These are phyloP conservation scores for Colletotrichum filicis DNA, from an alignment of 2,329 filamentous ascomycete genomes.

Conservation along the genomic window DNA sequence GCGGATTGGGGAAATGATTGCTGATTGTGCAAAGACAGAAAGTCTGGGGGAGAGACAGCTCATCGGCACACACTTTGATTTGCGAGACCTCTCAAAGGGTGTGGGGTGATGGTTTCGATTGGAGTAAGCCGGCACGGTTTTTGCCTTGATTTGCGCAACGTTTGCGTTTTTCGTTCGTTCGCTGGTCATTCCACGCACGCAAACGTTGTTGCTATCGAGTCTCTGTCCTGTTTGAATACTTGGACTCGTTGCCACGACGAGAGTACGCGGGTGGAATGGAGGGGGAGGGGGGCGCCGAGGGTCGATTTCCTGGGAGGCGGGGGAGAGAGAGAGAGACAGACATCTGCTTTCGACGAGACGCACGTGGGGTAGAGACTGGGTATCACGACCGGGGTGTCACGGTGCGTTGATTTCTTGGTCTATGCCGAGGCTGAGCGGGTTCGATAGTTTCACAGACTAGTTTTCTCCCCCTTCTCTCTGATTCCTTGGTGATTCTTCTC, in stretches of 20 bases:
- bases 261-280: neutral
- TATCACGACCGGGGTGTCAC: neutral
- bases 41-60: neutral
- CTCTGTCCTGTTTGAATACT: neutral
- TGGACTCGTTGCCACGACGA: neutral
- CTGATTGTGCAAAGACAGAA: neutral
- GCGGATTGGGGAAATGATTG: neutral
- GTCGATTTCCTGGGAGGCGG: neutral
- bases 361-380: conserved; percentile 11
- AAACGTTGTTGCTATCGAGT: neutral
- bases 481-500: neutral
- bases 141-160: neutral
- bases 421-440: conserved; percentile 12
- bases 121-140: neutral
- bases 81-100: neutral
- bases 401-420: neutral
- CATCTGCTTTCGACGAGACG: neutral
- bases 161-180: neutral
- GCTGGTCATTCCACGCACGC: too few relatives aligned
- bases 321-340: too few relatives aligned
- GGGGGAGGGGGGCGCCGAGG: neutral
- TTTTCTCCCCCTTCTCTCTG: neutral
- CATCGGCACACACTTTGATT: neutral
- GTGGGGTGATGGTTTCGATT: neutral
- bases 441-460: conserved; percentile 13